phyloP scores from a whole-genome alignment of 257 asterid species.

The Datura wrightii region DNA sequence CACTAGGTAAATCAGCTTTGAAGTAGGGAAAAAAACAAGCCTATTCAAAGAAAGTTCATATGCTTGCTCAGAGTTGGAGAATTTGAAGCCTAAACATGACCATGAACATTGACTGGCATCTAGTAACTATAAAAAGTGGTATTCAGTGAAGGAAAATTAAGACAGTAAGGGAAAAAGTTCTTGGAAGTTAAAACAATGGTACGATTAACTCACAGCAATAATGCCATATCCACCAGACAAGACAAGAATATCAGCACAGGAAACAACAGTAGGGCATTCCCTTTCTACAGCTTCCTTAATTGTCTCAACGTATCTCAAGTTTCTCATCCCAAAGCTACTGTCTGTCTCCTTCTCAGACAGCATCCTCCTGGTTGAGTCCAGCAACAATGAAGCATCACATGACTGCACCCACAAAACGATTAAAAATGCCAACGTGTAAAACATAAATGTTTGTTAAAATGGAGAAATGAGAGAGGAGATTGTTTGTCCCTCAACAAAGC shows the following conservation, averaged over 20 bases:
- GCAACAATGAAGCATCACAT: slow-evolving; percentile 90
- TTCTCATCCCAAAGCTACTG: slow-evolving; percentile 94
- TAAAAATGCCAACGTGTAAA: background rate
- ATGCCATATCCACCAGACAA: slow-evolving; percentile 87
- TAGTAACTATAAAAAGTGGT: no score
- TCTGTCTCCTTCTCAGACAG: slow-evolving; percentile 87
- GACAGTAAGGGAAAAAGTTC: no score
- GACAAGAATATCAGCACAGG: slow-evolving; percentile 89
- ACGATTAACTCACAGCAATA: slow-evolving; percentile 48
- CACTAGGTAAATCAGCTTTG: no score
- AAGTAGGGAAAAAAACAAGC: no score
- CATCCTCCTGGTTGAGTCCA: slow-evolving; percentile 82
- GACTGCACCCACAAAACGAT: slow-evolving; percentile 52
- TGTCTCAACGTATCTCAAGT: slow-evolving; percentile 79
- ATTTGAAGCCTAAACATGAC: no score
- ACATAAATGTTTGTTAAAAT: background rate
- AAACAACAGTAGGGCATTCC: slow-evolving; percentile 90
- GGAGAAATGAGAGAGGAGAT: background rate
- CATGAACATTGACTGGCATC: no score
- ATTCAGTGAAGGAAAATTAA: no score
- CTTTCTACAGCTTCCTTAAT: slow-evolving; percentile 88
- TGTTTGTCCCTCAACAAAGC: slow-evolving; percentile 79
- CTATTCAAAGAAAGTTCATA: no score
- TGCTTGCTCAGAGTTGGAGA: no score
- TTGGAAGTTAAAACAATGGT: no score